Evolutionary conservation across 1,284 basidiomycete species (phyloP).

Genomic region (Cryptococcus sp.): DNA sequence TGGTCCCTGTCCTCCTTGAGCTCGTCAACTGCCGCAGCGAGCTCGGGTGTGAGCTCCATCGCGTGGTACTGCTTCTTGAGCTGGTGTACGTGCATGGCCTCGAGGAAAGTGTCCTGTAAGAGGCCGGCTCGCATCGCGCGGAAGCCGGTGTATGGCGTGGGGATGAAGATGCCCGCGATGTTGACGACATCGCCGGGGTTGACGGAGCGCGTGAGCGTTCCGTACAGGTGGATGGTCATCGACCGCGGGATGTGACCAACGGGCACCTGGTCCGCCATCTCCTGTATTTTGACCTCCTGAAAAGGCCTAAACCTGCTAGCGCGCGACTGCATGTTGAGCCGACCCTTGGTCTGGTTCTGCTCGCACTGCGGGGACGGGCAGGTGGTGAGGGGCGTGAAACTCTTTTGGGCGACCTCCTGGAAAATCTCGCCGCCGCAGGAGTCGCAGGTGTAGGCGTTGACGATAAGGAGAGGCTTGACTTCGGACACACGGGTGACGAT

Average conservation of each 20-base stretch:
- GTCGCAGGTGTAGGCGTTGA: constrained; percentile 98
- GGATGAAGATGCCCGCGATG: constrained; percentile 82
- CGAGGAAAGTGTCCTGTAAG: constrained; percentile 95
- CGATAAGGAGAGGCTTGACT: constrained; percentile 94
- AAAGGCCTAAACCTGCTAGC: constrained; percentile 97
- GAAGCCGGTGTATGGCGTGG: constrained; percentile 84
- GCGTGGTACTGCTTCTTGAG: constrained; percentile 97
- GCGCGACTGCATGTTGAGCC: constrained; percentile 96
- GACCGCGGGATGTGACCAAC: constrained; percentile 98
- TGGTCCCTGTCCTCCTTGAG: constrained; percentile 67
- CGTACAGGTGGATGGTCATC: constrained; percentile 94
- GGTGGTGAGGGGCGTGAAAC: constrained; percentile 81
- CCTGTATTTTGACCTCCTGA: constrained; percentile 98
- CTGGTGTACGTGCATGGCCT: constrained; percentile 85
- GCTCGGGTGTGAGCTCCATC: constrained; percentile 86
- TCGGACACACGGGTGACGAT: constrained; percentile 98
- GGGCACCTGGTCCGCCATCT: constrained; percentile 99
- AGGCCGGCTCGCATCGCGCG: constrained; percentile 89
- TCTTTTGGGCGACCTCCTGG: constrained; percentile 92
- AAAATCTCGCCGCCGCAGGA: constrained; percentile 98
- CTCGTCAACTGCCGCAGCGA: constrained; percentile 66
- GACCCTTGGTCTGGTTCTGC: constrained; percentile 82
- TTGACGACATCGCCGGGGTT: constrained; percentile 96
- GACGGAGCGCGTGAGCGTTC: constrained; percentile 82
- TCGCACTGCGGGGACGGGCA: constrained; percentile 83